Evolutionary conservation across 768 basidiomycete species (phyloP), one percentile per base, ranked within the genome.

Genomic region (Termitomyces sp.): DNA sequence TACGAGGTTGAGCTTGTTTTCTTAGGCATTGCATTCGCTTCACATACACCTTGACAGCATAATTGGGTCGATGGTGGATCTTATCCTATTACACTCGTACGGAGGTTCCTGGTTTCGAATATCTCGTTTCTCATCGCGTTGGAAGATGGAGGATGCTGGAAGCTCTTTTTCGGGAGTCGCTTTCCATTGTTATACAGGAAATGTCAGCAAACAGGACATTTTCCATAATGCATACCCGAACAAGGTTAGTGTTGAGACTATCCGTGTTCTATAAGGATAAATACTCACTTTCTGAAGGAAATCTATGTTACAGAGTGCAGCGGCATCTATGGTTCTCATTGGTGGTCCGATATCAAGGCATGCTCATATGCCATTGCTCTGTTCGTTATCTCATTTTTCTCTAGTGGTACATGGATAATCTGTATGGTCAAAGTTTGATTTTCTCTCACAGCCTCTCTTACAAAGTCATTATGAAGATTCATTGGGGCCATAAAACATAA

Each of bases 341-440:
- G 87, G 88, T 91, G 89, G 89, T 73, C 71, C 49, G 87, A 90
- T 62, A 84, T 90, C 68, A 90, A 90, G 78, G 87, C 83, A 69
- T 42, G 60, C 41, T 50, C 30, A 19, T 12, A 1, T 7, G 3
- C 5, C 38, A n/a, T 40, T 3, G 1, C 17, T 38, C 26, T 3
- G 28, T 41, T 30, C 8, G 15, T 26, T 41, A 54, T 37, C 35
- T 21, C 12, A 23, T 5, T 28, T 12, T 37, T 37, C 15, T 19
- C 31, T 23, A 66, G 63, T 66, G 65, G 65, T 64, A 66, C 47
- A 66, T 66, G 56, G 63, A 66, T 31, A 64, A 66, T 33, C 31
- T 66, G 65, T 66, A 54, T 9, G 60, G 31, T 19, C 14, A 28
- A 3, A 26, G 1, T 11, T 6, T 11, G 26, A 1, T 8, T 15